Percentiles rank a stretch among this genome's conserved stretches.
Evolutionary conservation across 2,329 filamentous ascomycete genomes (phyloP).

Genomic region (Teratosphaeria epicoccoides): DNA sequence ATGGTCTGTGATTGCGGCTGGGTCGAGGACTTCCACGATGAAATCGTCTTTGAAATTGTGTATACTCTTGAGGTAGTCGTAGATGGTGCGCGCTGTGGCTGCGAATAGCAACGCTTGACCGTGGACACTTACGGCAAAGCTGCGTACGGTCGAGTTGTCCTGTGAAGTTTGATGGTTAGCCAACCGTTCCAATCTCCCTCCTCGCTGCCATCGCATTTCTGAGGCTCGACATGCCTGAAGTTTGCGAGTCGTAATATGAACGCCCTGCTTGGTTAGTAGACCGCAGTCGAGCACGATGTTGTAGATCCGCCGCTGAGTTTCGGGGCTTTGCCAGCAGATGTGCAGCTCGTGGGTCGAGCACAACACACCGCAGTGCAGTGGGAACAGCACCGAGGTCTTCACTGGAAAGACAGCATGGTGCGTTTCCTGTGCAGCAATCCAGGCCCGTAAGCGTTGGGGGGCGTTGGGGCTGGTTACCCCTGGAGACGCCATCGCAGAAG

Average conservation of each 20-base stretch:
- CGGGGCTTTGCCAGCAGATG: not conserved
- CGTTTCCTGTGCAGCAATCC: not conserved
- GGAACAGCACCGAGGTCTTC: not conserved
- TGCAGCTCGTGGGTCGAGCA: not conserved
- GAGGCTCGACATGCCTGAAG: no score
- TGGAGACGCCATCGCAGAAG: no score
- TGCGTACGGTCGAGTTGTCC: not conserved
- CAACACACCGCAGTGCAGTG: not conserved
- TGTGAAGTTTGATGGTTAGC: not conserved
- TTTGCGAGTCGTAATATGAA: no score
- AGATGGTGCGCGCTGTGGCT: not conserved
- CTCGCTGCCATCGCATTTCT: no score
- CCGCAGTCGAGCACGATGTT: not conserved
- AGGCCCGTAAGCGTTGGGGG: not conserved
- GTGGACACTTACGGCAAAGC: not conserved
- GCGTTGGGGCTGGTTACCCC: not conserved
- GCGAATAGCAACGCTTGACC: not conserved
- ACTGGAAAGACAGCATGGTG: not conserved
- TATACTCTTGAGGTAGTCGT: not conserved
- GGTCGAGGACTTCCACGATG: not conserved
- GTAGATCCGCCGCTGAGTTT: not conserved
- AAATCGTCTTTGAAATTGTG: not conserved
- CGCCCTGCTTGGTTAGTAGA: not conserved
- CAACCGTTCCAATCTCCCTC: not conserved
- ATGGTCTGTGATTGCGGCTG: not conserved